Percentiles rank a stretch among this genome's conserved stretches.
Evolutionary conservation across 208 protist species (phyloP).

Genomic region (Leishmania lainsoni): DNA sequence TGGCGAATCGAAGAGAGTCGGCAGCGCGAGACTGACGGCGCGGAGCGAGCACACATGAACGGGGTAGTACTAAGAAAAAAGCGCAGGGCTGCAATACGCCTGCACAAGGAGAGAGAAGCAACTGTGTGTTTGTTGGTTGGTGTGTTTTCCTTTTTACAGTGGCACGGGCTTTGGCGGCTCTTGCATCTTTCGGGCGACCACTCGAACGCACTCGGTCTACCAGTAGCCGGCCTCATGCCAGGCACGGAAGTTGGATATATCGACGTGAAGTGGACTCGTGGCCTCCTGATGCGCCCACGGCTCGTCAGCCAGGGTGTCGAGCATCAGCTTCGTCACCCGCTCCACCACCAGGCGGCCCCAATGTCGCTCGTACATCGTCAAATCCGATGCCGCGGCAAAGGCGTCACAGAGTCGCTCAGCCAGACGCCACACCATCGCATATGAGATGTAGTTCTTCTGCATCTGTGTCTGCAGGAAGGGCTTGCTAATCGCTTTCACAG

Average conservation of each 20-base stretch:
- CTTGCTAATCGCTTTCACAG: slow-evolving; percentile 51
- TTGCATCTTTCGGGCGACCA: neutral
- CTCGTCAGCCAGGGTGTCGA: slow-evolving; percentile 87
- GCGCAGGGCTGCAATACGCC: neutral
- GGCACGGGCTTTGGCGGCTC: neutral
- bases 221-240: slow-evolving; percentile 90
- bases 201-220: slow-evolving; percentile 36
- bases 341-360: slow-evolving; percentile 64
- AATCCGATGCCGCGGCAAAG: slow-evolving; percentile 42
- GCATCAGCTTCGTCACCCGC: slow-evolving; percentile 86
- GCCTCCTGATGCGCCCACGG: slow-evolving; percentile 78
- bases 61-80: neutral
- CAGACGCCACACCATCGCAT: slow-evolving; percentile 87
- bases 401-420: slow-evolving; percentile 78
- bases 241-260: slow-evolving; percentile 83
- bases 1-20: neutral
- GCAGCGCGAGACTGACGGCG: neutral
- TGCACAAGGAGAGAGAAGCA: neutral
- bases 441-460: slow-evolving; percentile 80
- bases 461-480: slow-evolving; percentile 84
- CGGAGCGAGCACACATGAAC: neutral
- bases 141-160: neutral
- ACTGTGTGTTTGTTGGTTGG: too few relatives aligned
- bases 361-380: slow-evolving; percentile 53
- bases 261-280: slow-evolving; percentile 75